These are phyloP conservation scores for Aspergillus arachidicola DNA, from an alignment of 2,329 filamentous ascomycete genomes.

Conservation along the genomic window DNA sequence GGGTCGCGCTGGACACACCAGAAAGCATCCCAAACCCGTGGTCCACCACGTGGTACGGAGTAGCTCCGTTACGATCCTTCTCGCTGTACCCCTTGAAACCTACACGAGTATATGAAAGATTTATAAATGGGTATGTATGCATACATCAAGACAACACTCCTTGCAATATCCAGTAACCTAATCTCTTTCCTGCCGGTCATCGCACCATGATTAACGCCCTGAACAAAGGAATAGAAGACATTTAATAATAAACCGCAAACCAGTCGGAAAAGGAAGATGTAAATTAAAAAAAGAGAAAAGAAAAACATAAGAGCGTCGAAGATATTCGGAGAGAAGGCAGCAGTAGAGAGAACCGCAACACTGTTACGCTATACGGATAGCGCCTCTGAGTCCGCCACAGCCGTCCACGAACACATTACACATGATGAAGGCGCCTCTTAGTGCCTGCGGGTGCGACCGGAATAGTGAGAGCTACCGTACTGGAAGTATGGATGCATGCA, in stretches of 20 bases:
- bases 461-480: conserved; percentile 52
- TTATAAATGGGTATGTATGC: conserved; percentile 31
- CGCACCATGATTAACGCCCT: conserved; percentile 38
- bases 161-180: conserved; percentile 35
- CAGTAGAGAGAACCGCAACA: not conserved
- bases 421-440: conserved; percentile 28
- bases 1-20: not conserved
- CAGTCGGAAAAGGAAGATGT: not conserved
- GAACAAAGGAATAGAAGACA: conserved; percentile 26
- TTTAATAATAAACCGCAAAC: not conserved
- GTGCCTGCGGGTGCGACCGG: conserved; percentile 44
- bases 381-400: conserved; percentile 8
- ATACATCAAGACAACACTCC: conserved; percentile 32
- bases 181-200: conserved; percentile 31
- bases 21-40: not conserved
- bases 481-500: conserved; percentile 83
- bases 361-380: conserved; percentile 1
- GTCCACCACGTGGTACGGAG: not conserved
- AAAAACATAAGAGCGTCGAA: conserved; percentile 13
- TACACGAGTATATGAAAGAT: conserved; percentile 5
- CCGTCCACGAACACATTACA: conserved; percentile 23
- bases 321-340: conserved; percentile 2
- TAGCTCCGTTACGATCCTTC: not conserved
- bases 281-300: conserved; percentile 15
- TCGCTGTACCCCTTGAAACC: not conserved